Base-by-base conservation (phyloP, 345 rosid genomes). In the Erodium maritimum region DNA sequence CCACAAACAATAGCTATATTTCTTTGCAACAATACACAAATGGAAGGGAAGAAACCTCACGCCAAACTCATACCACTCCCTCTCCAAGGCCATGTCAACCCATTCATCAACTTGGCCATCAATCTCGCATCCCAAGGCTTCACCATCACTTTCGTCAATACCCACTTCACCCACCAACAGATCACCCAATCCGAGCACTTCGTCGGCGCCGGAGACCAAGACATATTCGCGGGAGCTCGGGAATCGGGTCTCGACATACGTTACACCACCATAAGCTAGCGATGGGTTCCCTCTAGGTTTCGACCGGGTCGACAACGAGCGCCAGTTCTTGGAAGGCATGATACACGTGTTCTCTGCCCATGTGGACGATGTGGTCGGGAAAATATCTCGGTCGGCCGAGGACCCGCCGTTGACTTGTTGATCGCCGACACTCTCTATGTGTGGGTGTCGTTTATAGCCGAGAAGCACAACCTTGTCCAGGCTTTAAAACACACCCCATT, bases 241-340 rank as follows among this genome's bases (percentile, higher is more conserved):
- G 71, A 74, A 52, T 76, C 84, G 2, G 93, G 90, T 17, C 76
- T 84, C 0, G 90, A 87, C 71, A 87, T 90, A 3, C 69, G 88
- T 5, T 87, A 90, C 46, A 57, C 69, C 1, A 90, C 90, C 19
- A 75, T 90, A 17, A 78, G n/a, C n/a, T n/a, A 78, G 81, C 7
- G 97, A 87, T 9, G 97, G 97, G 25, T 61, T 85, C 14, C 97
- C 97, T 0, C 11, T 87, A 0, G 79, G 67, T 23, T 85, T 81
- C 65, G 88, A 90, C 64, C 71, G 97, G 55, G 81, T 88, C 0
- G 63, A 81, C 73, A 79, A 90, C 79, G 87, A 81, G 42, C 93
- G 85, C 67, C 88, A 86, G 64, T 85, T 73, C 72, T 71, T 74
- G 57, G 79, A 71, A 1, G 60, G 87, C 25, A 4, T 81, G 45